Evolutionary conservation across 306 rosid genomes (phyloP).

Genomic region (Quercus variabilis): DNA sequence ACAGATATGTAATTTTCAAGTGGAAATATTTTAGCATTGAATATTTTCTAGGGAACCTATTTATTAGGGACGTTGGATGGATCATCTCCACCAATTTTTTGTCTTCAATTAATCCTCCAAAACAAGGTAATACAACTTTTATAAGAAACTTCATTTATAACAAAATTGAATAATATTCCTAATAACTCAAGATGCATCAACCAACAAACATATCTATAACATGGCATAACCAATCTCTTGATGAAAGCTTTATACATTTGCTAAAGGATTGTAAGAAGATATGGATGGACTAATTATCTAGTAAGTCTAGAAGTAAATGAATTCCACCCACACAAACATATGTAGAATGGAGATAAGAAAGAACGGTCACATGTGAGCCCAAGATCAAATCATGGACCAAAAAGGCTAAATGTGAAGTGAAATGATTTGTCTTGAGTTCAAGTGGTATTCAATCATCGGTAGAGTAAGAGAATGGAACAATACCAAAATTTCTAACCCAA

Average conservation of each 20-base stretch:
- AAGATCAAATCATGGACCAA: not conserved
- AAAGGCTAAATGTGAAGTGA: not conserved
- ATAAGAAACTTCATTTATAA: not conserved
- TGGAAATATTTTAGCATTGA: too few species aligned
- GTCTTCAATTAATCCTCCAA: not conserved
- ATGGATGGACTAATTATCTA: not conserved
- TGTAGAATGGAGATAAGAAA: not conserved
- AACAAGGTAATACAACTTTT: not conserved
- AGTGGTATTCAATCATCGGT: not conserved
- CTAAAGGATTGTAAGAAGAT: not conserved
- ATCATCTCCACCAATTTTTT: not conserved
- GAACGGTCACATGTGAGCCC: not conserved
- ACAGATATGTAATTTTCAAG: too few species aligned
- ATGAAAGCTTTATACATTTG: not conserved
- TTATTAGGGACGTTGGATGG: not conserved
- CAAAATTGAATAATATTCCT: not conserved
- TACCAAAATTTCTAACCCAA: not conserved
- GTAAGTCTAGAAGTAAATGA: not conserved
- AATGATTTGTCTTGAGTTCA: not conserved
- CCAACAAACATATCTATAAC: not conserved
- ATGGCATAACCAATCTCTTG: not conserved
- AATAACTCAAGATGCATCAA: not conserved
- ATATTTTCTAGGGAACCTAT: not conserved
- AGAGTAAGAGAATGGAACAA: not conserved
- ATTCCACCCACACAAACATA: not conserved